Conservation (phyloP, 75 land plant genomes). For the Cryptomeria japonica region DNA sequence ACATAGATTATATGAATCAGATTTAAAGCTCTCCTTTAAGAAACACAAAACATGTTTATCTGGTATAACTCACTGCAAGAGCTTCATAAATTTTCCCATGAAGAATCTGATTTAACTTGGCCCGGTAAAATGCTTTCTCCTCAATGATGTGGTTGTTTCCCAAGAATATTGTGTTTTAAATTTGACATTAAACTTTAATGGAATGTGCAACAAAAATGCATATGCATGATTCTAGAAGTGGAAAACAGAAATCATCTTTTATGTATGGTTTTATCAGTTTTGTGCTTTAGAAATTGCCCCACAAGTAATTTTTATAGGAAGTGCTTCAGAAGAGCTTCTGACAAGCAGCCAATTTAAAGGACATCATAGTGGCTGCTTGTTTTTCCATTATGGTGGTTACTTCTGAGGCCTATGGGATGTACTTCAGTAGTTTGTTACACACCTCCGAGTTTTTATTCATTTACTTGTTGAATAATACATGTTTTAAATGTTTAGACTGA, state of each 20-base stretch:
- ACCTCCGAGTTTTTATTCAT: not conserved
- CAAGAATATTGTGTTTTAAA: not conserved
- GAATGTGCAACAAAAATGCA: not conserved
- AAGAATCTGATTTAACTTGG: not conserved
- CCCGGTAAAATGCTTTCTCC: not conserved
- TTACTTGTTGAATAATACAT: slow-evolving; percentile 1
- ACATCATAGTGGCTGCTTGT: not conserved
- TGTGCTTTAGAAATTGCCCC: not conserved
- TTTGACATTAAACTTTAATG: not conserved
- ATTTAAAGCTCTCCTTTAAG: not conserved
- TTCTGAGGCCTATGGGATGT: not conserved
- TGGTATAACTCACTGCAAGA: not conserved
- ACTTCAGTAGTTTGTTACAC: not conserved
- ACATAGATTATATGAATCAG: not conserved
- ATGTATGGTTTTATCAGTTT: not conserved
- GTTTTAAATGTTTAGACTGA: not conserved
- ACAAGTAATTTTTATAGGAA: not conserved
- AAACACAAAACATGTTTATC: not conserved
- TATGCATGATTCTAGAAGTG: not conserved
- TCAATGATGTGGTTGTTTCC: not conserved
- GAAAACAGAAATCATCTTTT: not conserved
- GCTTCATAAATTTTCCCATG: not conserved
- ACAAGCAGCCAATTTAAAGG: not conserved
- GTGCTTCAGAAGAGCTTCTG: not conserved
- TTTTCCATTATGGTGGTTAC: not conserved